A percentile compares a stretch with the other conserved stretches of the same genome.
These are phyloP conservation scores for Aspergillus costaricaensis DNA, from an alignment of 2,329 filamentous ascomycete genomes.

Conservation along the genomic window DNA sequence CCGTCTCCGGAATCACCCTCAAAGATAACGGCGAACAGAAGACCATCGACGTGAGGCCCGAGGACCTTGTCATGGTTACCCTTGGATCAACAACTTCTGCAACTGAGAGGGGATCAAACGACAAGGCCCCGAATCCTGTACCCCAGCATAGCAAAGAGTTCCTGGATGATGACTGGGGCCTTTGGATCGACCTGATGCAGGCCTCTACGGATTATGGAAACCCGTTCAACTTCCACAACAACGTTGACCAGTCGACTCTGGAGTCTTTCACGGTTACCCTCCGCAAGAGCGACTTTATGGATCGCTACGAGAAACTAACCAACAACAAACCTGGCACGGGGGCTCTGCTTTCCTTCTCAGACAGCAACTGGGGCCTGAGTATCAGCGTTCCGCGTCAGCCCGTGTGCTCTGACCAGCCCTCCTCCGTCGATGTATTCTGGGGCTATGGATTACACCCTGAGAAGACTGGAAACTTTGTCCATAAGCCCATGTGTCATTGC, in stretches of 20 bases:
- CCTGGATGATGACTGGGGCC: slow-evolving; percentile 36
- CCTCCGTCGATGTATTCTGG: slow-evolving; percentile 39
- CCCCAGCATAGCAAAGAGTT: slow-evolving; percentile 18
- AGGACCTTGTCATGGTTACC: slow-evolving; percentile 43
- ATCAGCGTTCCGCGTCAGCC: slow-evolving; percentile 45
- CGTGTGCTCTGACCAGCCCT: slow-evolving; percentile 43
- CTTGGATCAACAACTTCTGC: slow-evolving; percentile 44
- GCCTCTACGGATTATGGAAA: slow-evolving; percentile 38
- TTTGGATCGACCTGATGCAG: slow-evolving; percentile 40
- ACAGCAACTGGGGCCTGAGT: slow-evolving; percentile 43
- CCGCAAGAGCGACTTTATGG: slow-evolving; percentile 30
- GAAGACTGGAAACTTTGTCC: slow-evolving; percentile 37
- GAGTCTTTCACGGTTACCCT: slow-evolving; percentile 45
- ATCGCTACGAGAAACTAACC: slow-evolving; percentile 27
- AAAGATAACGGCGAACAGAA: slow-evolving; percentile 22
- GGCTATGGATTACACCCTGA: slow-evolving; percentile 42
- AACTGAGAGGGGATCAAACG: slow-evolving; percentile 36
- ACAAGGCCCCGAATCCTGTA: slow-evolving; percentile 19
- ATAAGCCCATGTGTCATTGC: slow-evolving; percentile 44
- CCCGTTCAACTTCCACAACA: slow-evolving; percentile 36
- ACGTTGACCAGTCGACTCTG: slow-evolving; percentile 38
- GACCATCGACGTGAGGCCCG: slow-evolving; percentile 28
- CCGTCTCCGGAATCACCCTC: slow-evolving; percentile 33
- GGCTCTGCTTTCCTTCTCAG: slow-evolving; percentile 39
- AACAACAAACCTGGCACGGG: slow-evolving; percentile 34